phyloP scores from a whole-genome alignment of 1,284 basidiomycete genomes.

The Pisolithus thermaeus region DNA sequence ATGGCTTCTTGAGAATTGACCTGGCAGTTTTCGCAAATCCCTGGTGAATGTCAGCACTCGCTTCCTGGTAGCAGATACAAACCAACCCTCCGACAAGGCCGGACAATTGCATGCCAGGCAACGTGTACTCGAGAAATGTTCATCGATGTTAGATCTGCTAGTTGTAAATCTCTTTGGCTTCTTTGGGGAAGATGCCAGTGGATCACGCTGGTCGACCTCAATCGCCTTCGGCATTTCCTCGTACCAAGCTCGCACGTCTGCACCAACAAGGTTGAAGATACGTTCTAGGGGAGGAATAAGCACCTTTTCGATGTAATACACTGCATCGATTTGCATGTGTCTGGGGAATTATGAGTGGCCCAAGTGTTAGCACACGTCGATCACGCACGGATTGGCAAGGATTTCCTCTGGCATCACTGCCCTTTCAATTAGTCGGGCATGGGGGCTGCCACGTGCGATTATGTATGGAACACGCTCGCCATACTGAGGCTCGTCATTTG shows the following conservation, averaged over 20 bases:
- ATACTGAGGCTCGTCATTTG: constrained; percentile 82
- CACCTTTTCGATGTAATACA: constrained; percentile 88
- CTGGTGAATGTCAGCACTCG: constrained; percentile 31
- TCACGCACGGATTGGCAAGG: constrained; percentile 58
- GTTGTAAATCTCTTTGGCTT: constrained; percentile 34
- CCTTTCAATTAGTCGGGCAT: constrained; percentile 73
- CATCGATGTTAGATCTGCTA: constrained; percentile 55
- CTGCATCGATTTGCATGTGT: constrained; percentile 17
- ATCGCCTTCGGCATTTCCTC: constrained; percentile 75
- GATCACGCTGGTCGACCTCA: constrained; percentile 22
- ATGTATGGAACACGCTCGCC: constrained; percentile 93
- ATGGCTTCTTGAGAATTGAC: constrained; percentile 50
- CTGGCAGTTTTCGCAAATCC: constrained; percentile 63
- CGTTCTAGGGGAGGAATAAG: constrained; percentile 88
- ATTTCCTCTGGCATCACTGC: constrained; percentile 79
- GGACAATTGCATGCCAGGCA: constrained; percentile 65
- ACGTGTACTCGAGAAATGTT: constrained; percentile 68
- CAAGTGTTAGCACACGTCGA: background rate
- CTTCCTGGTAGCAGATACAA: constrained; percentile 1
- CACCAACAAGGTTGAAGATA: constrained; percentile 90
- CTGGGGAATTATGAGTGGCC: constrained; percentile 7
- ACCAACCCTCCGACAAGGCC: constrained; percentile 47
- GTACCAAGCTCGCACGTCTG: constrained; percentile 86
- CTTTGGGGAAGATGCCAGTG: constrained; percentile 36
- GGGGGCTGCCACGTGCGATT: constrained; percentile 64